These are phyloP conservation scores for Backusella morwellensis DNA, from an alignment of 192 early-diverging fungal species.

Conservation along the genomic window DNA sequence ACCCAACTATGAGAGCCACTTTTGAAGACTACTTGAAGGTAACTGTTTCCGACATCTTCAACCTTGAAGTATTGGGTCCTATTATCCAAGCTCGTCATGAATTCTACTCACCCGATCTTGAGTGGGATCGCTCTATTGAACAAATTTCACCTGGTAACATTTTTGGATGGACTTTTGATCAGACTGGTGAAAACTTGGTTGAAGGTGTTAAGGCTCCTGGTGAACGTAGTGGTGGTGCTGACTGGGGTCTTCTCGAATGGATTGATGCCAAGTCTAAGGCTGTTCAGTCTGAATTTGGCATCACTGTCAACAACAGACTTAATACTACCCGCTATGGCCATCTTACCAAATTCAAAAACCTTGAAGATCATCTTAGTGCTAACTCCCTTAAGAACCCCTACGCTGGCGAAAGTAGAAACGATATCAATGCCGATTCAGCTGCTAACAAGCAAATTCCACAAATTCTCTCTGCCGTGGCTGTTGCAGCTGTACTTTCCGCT, in stretches of 20 bases:
- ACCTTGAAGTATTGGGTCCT: slow-evolving; percentile 43
- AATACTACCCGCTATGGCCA: slow-evolving; percentile 1
- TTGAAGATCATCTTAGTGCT: neutral
- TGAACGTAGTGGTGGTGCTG: slow-evolving; percentile 31
- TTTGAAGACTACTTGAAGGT: slow-evolving; percentile 46
- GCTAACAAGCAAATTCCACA: neutral
- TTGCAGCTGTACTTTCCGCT: neutral
- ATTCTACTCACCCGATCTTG: slow-evolving; percentile 41
- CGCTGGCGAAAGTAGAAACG: neutral
- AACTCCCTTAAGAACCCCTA: neutral
- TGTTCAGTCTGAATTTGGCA: slow-evolving; percentile 15
- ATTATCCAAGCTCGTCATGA: slow-evolving; percentile 40
- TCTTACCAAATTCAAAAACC: neutral
- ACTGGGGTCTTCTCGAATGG: slow-evolving; percentile 44
- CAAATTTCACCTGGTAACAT: slow-evolving; percentile 46
- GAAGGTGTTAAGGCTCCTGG: slow-evolving; percentile 17
- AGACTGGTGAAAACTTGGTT: slow-evolving; percentile 35
- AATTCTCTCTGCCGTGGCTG: neutral
- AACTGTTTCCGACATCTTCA: slow-evolving; percentile 41
- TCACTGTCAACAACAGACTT: neutral
- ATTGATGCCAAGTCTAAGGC: slow-evolving; percentile 30
- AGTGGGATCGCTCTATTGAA: slow-evolving; percentile 43
- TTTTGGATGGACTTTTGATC: slow-evolving; percentile 38
- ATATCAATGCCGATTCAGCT: neutral
- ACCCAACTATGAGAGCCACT: slow-evolving; percentile 23